Percentiles rank a stretch among this genome's conserved stretches.
phyloP scores from a whole-genome alignment of 176 grass and related monocot species.

The Urochloa ruziziensis region DNA sequence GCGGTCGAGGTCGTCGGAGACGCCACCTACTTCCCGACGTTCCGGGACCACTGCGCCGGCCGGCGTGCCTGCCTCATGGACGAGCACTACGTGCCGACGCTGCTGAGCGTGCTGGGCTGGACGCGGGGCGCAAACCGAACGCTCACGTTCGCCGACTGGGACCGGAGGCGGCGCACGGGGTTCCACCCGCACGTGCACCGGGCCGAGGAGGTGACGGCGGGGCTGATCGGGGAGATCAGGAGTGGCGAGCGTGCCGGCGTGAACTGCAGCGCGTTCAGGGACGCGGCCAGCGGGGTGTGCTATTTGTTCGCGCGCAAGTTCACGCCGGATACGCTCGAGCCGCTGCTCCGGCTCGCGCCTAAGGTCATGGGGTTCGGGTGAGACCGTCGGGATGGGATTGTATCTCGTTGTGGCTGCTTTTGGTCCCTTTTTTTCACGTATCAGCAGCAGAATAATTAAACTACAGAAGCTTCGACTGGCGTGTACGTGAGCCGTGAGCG shows the following conservation, averaged over 20 bases:
- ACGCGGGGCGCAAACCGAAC: slow-evolving; percentile 40
- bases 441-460: no score
- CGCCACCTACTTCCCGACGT: slow-evolving; percentile 59
- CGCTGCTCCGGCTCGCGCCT: slow-evolving; percentile 56
- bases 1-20: slow-evolving; percentile 48
- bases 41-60: slow-evolving; percentile 34
- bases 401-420: no score
- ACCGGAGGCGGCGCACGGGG: slow-evolving; percentile 8
- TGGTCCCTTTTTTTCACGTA: no score
- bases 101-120: slow-evolving; percentile 27
- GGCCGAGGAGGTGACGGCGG: slow-evolving; percentile 23
- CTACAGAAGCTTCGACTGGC: no score
- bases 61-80: slow-evolving; percentile 35
- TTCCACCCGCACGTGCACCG: slow-evolving; percentile 34
- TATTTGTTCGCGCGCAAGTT: slow-evolving; percentile 80
- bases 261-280: slow-evolving; percentile 49
- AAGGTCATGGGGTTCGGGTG: no score
- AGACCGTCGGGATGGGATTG: no score
- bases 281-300: slow-evolving; percentile 23
- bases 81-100: slow-evolving; percentile 71
- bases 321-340: slow-evolving; percentile 37
- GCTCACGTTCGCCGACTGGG: slow-evolving; percentile 55
- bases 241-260: not conserved
- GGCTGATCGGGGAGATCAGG: slow-evolving; percentile 51
- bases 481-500: no score